Evolutionary conservation across 2,329 filamentous ascomycete species (phyloP), one percentile per base, ranked within the genome.

Genomic region (Claviceps citrina): DNA sequence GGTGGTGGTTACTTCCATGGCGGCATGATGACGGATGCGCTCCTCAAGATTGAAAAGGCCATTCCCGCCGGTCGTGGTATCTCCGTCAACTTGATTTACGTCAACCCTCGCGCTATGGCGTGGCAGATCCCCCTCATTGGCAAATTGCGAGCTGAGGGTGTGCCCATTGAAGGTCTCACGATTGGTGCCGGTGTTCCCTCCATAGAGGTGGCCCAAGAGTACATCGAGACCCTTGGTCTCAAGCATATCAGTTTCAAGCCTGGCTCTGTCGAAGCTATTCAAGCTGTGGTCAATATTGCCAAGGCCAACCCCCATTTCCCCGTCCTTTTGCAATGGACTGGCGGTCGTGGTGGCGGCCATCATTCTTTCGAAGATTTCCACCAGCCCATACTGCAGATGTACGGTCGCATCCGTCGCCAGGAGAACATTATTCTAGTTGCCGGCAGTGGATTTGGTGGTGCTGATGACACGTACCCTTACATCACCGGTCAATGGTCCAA

Each of bases 321-420:
- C n/a, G 75, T 94, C 39, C 77, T 94, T 39, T 67, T 94, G 46
- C 87, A 95, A 63, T 95, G 87, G 87, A 95, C 87, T 44, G 87
- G 87, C 56, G 87, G 87, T 31, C 81, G 87, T 62, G 87, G 86
- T 49, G 87, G 87, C 65, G 87, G 87, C 42, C 87, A 94, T 60
- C 87, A 95, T 65, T 94, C 86, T 1, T 93, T 80, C 46, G 87
- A 95, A 59, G 87, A 95, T 59, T 94, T 95, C 71, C 87, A 94
- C 60, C 79, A 87, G 54, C 87, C 87, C 5, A 80, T 95, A 33
- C 67, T 95, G 7, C 78, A 84, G 52, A 93, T 93, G 83, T 95
- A 95, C 58, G 76, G 78, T 49, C 79, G 86, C 42, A 86, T 95
- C 48, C 77, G 87, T 55, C 78, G 84, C 55, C 81, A 81, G 48